These are phyloP conservation scores for Tolypocladium endophyticum DNA, from an alignment of 2,329 filamentous ascomycete species.

Conservation along the genomic window DNA sequence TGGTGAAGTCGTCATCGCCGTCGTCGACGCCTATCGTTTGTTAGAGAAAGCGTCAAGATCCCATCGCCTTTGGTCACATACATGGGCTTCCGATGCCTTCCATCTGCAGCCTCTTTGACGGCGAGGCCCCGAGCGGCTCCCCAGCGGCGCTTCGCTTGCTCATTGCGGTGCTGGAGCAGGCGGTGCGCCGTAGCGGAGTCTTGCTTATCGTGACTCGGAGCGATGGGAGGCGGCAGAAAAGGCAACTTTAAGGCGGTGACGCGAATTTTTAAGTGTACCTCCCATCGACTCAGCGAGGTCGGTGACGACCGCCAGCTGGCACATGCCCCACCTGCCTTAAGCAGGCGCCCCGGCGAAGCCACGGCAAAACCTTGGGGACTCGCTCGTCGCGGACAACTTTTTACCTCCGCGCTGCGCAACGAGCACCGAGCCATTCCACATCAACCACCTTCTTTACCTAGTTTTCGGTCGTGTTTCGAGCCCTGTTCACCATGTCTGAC, in stretches of 20 bases:
- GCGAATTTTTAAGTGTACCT: conserved; percentile 11
- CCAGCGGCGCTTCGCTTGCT: conserved; percentile 19
- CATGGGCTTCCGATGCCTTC: conserved; percentile 11
- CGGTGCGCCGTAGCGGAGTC: not conserved
- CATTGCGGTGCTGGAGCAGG: conserved; percentile 11
- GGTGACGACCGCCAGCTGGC: conserved; percentile 11
- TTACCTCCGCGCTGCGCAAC: not conserved
- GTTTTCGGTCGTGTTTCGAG: not conserved
- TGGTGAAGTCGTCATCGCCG: conserved; percentile 21
- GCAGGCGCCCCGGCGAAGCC: conserved; percentile 14
- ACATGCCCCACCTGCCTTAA: not conserved
- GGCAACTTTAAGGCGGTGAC: conserved; percentile 20
- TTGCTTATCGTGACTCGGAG: not conserved
- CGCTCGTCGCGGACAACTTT: conserved; percentile 1
- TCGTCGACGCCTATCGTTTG: conserved; percentile 16
- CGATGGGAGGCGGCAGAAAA: conserved; percentile 19
- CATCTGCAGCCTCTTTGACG: conserved; percentile 15
- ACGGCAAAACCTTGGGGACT: conserved; percentile 17
- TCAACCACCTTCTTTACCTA: not conserved
- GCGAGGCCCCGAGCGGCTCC: conserved; percentile 11
- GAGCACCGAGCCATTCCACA: not conserved
- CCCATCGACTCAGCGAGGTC: too few species aligned
- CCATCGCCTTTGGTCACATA: conserved; percentile 3
- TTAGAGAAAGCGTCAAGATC: not conserved
- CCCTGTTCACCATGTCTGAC: conserved; percentile 52